phyloP scores from a whole-genome alignment of 2,329 filamentous ascomycete genomes.

The Arthrocladium fulminans region DNA sequence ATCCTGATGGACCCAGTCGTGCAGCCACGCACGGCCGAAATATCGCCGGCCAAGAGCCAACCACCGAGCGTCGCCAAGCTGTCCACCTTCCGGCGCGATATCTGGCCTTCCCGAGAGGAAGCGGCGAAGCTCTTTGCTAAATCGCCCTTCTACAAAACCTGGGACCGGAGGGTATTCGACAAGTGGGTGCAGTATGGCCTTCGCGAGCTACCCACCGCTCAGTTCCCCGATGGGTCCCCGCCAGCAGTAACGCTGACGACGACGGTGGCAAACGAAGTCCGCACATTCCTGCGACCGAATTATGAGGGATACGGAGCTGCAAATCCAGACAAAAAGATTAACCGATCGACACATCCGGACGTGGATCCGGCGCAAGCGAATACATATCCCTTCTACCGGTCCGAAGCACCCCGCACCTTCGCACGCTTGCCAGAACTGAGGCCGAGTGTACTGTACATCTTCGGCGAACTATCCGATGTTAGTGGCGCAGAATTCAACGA shows the following conservation, averaged over 20 bases:
- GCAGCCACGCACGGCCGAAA: conserved; percentile 12
- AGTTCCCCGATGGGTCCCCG: conserved; percentile 45
- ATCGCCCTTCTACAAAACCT: conserved; percentile 68
- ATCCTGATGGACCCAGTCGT: conserved; percentile 59
- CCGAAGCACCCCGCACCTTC: conserved; percentile 33
- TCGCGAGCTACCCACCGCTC: conserved; percentile 57
- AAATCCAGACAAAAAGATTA: conserved; percentile 28
- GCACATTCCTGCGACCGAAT: conserved; percentile 40
- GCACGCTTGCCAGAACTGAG: conserved; percentile 34
- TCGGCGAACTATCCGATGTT: conserved; percentile 36
- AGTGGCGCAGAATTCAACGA: conserved; percentile 30
- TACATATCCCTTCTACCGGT: conserved; percentile 36
- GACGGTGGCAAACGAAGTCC: conserved; percentile 77
- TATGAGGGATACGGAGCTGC: conserved; percentile 50
- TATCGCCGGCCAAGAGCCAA: conserved; percentile 14
- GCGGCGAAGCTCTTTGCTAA: conserved; percentile 59
- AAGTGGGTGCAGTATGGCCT: conserved; percentile 65
- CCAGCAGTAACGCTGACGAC: conserved; percentile 62
- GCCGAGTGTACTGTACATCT: conserved; percentile 39
- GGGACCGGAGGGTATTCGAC: conserved; percentile 74
- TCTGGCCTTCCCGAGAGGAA: conserved; percentile 67
- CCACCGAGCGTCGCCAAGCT: conserved; percentile 48
- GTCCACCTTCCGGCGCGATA: conserved; percentile 65
- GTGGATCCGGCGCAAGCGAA: conserved; percentile 28
- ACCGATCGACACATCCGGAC: conserved; percentile 39